Evolutionary conservation across 768 basidiomycete genomes (phyloP), one percentile per base, ranked within the genome.

Genomic region (Macrolepiota fuliginosa): DNA sequence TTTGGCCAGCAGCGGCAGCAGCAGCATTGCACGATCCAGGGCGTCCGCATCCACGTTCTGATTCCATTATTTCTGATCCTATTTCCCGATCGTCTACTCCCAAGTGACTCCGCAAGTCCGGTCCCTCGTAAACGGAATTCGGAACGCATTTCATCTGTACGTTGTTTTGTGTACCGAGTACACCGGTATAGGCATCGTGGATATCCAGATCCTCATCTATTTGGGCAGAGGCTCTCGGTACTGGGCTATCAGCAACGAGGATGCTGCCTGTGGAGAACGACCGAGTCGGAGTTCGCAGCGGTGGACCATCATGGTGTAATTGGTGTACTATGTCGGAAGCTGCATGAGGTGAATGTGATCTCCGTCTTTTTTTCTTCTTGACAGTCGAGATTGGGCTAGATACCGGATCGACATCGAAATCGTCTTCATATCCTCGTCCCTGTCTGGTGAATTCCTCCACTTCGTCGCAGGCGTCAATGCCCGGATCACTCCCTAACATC

Each of bases 371-470:
- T 12, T 54, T 62, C n/a, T 67, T 70, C 58, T 68, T 71, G 32
- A 36, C 51, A 3, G 63, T 64, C 6, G 72, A 73, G 13, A 70
- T 63, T 3, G 73, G 73, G 58, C 73, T 74, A 13, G 74, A 73
- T 24, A 70, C 64, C 42, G 60, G 59, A 3, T 72, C 70, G 1
- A 66, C 69, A 25, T 70, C 68, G 46, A 70, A 67, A 32, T 68
- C 69, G 19, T 68, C 64, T 11, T 66, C 66, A 1, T 67, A 24
- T 55, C 42, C 42, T 10, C n/a, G 19, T 10, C 27, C 35, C 53
- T 12, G 4, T 24, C n/a, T 24, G 39, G 12, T 22, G 39, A 9
- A 0, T 49, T 36, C 25, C 19, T 36, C 29, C 4, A n/a, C 36
- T n/a, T 55, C 54, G 58, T 68, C n/a, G 56, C 32, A 10, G 19